Conservation (phyloP, 169 alveolate species). For the Plasmodium yoelii region DNA sequence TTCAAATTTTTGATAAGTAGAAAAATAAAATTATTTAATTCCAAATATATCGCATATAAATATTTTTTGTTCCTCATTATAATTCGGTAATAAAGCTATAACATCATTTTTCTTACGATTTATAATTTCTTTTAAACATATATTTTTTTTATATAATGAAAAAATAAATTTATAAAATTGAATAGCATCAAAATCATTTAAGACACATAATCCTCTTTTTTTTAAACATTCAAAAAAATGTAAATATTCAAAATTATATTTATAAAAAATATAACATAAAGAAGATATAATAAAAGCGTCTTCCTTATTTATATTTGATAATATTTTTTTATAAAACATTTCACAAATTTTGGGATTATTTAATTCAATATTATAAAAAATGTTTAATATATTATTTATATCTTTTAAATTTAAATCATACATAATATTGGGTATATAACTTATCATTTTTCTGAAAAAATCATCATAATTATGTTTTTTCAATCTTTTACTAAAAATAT, state of each 20-base stretch:
- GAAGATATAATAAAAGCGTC: constrained; percentile 40
- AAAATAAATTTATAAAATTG: constrained; percentile 45
- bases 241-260: constrained; percentile 38
- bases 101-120: constrained; percentile 49
- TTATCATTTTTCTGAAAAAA: constrained; percentile 61
- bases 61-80: constrained; percentile 51
- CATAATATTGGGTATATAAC: constrained; percentile 48
- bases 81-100: constrained; percentile 15
- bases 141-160: constrained; percentile 46
- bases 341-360: constrained; percentile 48
- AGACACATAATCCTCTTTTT: constrained; percentile 18
- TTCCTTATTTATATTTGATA: constrained; percentile 39
- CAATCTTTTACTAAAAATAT: constrained; percentile 50
- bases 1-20: no score
- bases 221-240: constrained; percentile 59
- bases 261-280: constrained; percentile 54
- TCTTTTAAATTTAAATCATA: constrained; percentile 61
- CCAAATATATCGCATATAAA: constrained; percentile 43
- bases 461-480: constrained; percentile 62
- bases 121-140: constrained; percentile 54
- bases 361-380: constrained; percentile 59
- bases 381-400: constrained; percentile 38
- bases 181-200: constrained; percentile 28
- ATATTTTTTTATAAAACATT: constrained; percentile 41
- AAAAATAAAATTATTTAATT: constrained; percentile 11